phyloP scores from a whole-genome alignment of 768 basidiomycete species.

The Boletus huronensis region DNA sequence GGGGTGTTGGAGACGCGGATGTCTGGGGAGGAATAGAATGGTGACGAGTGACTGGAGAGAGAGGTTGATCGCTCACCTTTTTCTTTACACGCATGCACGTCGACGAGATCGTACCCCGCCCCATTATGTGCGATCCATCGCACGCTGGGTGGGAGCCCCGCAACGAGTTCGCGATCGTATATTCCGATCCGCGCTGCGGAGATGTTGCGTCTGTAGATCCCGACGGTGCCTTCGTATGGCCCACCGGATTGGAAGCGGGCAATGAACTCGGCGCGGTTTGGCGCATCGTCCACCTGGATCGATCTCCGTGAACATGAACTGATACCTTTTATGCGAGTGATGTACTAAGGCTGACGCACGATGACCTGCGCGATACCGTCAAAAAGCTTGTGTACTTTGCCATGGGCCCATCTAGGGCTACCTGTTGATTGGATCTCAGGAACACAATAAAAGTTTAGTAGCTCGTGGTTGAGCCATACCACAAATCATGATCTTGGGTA shows the following conservation, averaged over 20 bases:
- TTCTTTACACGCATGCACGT: constrained; percentile 67
- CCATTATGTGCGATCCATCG: constrained; percentile 88
- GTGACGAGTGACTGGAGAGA: neutral
- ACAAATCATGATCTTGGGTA: constrained; percentile 29
- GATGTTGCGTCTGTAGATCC: constrained; percentile 49
- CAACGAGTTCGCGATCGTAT: constrained; percentile 52
- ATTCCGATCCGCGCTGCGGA: constrained; percentile 43
- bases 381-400: constrained; percentile 62
- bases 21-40: constrained; percentile 4
- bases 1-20: constrained; percentile 87
- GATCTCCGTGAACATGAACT: neutral
- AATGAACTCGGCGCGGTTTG: constrained; percentile 44
- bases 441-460: neutral
- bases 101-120: constrained; percentile 83
- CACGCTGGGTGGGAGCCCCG: constrained; percentile 56
- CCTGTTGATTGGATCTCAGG: constrained; percentile 35
- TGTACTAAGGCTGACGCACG: constrained; percentile 42
- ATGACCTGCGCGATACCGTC: constrained; percentile 68
- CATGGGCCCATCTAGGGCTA: constrained; percentile 70
- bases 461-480: constrained; percentile 15
- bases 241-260: constrained; percentile 39
- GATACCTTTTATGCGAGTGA: neutral
- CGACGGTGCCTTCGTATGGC: constrained; percentile 47
- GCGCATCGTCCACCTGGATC: constrained; percentile 37
- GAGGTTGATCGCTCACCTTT: constrained; percentile 58